phyloP scores from a whole-genome alignment of 148 eudicot genomes.

The Rheum nobile region DNA sequence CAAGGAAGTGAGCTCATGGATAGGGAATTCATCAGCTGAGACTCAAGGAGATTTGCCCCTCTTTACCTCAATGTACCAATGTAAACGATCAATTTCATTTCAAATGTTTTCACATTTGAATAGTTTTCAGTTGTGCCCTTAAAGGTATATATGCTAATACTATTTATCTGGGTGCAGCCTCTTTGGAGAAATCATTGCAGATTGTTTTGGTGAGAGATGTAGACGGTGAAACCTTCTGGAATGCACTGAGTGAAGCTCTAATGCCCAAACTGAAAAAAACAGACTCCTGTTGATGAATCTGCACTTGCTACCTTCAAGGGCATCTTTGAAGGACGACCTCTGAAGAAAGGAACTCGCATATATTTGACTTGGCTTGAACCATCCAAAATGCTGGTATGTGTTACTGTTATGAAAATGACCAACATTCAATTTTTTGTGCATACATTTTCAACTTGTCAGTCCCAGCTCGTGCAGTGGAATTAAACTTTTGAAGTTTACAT shows the following conservation, averaged over 20 bases:
- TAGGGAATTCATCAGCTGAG: conserved; percentile 43
- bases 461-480: neutral
- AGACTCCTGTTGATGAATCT: conserved; percentile 43
- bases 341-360: conserved; percentile 72
- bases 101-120: neutral
- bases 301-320: conserved; percentile 60
- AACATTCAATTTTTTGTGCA: neutral
- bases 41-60: conserved; percentile 35
- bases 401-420: neutral
- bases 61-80: conserved; percentile 50
- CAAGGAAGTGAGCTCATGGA: conserved; percentile 39
- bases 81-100: conserved; percentile 25
- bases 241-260: conserved; percentile 81
- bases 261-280: conserved; percentile 59
- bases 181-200: conserved; percentile 70
- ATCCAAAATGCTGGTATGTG: conserved; percentile 65
- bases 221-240: conserved; percentile 96
- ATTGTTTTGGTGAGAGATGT: conserved; percentile 83
- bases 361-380: conserved; percentile 79
- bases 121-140: neutral
- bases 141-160: neutral
- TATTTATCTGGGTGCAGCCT: conserved; percentile 39
- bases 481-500: too few species aligned
- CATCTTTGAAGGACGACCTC: conserved; percentile 57
- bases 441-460: too few species aligned